Conservation (phyloP, 2,329 filamentous ascomycete genomes). For the Aspergillus aculeatus region DNA sequence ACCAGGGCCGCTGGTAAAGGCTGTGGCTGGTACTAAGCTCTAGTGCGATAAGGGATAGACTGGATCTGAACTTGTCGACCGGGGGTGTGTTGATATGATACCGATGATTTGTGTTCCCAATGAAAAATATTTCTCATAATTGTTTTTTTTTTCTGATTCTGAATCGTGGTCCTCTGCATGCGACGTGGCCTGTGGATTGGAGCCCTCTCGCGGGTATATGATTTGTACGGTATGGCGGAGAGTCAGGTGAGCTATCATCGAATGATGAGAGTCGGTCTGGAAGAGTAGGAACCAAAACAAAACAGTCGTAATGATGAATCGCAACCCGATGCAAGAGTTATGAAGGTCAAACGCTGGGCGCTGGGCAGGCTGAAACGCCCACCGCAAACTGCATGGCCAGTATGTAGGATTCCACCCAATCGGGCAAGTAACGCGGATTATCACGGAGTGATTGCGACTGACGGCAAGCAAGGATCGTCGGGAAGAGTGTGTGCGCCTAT, state of each 20-base stretch:
- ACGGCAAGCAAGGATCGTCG: constrained; percentile 7
- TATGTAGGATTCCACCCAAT: constrained; percentile 22
- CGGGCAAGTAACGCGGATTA: constrained; percentile 16
- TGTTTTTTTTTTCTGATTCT: not conserved
- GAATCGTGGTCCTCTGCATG: not conserved
- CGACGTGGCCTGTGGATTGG: not conserved
- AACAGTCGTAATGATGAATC: not conserved
- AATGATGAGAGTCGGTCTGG: not conserved
- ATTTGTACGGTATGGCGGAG: not conserved
- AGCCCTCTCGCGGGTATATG: not conserved
- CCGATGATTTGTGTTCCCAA: constrained; percentile 1
- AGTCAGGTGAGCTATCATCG: not conserved
- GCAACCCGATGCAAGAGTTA: not conserved
- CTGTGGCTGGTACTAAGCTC: constrained; percentile 4
- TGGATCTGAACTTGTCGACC: not conserved
- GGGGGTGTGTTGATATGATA: constrained; percentile 2
- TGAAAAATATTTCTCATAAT: not conserved
- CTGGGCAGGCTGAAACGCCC: constrained; percentile 1
- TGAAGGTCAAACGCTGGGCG: not conserved
- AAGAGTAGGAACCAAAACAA: not conserved
- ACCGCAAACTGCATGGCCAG: not conserved
- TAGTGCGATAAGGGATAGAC: not conserved
- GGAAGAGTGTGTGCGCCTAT: not conserved
- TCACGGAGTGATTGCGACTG: constrained; percentile 10
- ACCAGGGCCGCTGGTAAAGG: too few relatives aligned